Conservation (phyloP, 2,329 filamentous ascomycete species). For the Colletotrichum brevisporum region DNA sequence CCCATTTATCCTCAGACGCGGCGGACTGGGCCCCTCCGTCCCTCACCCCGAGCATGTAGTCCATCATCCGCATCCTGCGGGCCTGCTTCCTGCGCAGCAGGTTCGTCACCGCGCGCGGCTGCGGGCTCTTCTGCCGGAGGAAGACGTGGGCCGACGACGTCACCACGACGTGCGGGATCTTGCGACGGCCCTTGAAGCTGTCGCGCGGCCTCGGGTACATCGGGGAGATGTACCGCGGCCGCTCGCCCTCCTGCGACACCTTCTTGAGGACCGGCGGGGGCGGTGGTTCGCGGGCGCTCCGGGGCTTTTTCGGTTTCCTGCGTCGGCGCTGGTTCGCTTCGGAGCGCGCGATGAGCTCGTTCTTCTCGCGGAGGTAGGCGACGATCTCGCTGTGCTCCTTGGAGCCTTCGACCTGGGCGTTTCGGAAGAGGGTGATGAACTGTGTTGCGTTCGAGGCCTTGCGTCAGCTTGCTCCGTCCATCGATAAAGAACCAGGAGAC, state of each 20-base stretch:
- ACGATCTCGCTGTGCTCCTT: slow-evolving; percentile 59
- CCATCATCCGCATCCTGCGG: slow-evolving; percentile 53
- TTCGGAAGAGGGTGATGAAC: slow-evolving; percentile 58
- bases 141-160: slow-evolving; percentile 73
- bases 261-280: slow-evolving; percentile 49
- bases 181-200: slow-evolving; percentile 62
- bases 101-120: slow-evolving; percentile 69
- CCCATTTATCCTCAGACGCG: slow-evolving; percentile 64
- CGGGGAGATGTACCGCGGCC: slow-evolving; percentile 63
- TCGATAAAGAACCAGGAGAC: too few species aligned
- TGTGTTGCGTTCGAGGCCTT: slow-evolving; percentile 37
- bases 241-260: slow-evolving; percentile 50
- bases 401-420: slow-evolving; percentile 54
- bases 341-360: slow-evolving; percentile 3
- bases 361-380: slow-evolving; percentile 53
- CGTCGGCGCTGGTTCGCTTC: slow-evolving; percentile 39
- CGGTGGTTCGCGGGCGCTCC: too few species aligned
- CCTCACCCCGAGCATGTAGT: background rate
- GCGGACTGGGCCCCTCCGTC: background rate
- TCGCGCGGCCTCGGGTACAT: slow-evolving; percentile 63
- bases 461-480: background rate
- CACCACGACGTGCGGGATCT: slow-evolving; percentile 70
- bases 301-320: slow-evolving; percentile 37
- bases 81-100: slow-evolving; percentile 66
- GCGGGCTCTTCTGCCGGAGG: slow-evolving; percentile 76